Conservation (phyloP, 768 basidiomycete genomes). For the Chlorophyllum brunneum region DNA sequence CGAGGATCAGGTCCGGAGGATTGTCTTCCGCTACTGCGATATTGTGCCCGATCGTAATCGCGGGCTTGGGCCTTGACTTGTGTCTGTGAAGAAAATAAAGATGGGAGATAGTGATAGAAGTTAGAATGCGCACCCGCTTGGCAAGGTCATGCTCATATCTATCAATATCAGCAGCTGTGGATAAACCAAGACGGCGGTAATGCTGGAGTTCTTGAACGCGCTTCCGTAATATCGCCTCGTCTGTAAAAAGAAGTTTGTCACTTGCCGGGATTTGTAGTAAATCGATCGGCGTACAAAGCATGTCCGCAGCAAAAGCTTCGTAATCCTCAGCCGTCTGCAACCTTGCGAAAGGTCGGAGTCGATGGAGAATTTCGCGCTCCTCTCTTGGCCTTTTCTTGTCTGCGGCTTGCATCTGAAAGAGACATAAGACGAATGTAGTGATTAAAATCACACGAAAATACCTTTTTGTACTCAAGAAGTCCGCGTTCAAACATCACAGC, state of each 20-base stretch:
- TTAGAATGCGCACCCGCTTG: slow-evolving; percentile 56
- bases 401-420: slow-evolving; percentile 73
- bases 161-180: slow-evolving; percentile 83
- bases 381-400: slow-evolving; percentile 91
- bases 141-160: slow-evolving; percentile 76
- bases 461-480: slow-evolving; percentile 92
- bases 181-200: slow-evolving; percentile 83
- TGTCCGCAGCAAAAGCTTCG: slow-evolving; percentile 82
- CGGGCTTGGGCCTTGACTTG: slow-evolving; percentile 61
- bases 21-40: slow-evolving; percentile 47
- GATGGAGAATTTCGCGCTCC: slow-evolving; percentile 85
- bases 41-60: slow-evolving; percentile 50
- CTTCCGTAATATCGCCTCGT: slow-evolving; percentile 84
- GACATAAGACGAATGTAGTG: slow-evolving; percentile 11
- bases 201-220: slow-evolving; percentile 89
- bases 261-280: too few relatives aligned
- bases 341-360: slow-evolving; percentile 86
- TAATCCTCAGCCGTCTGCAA: slow-evolving; percentile 91
- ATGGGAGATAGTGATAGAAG: slow-evolving; percentile 4
- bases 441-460: slow-evolving; percentile 26
- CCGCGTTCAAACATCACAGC: slow-evolving; percentile 89
- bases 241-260: slow-evolving; percentile 33
- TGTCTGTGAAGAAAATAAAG: slow-evolving; percentile 33
- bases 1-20: slow-evolving; percentile 53
- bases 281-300: slow-evolving; percentile 65